Evolutionary conservation across 2,329 filamentous ascomycete species (phyloP).

Genomic region (Aureobasidium mangrovei): DNA sequence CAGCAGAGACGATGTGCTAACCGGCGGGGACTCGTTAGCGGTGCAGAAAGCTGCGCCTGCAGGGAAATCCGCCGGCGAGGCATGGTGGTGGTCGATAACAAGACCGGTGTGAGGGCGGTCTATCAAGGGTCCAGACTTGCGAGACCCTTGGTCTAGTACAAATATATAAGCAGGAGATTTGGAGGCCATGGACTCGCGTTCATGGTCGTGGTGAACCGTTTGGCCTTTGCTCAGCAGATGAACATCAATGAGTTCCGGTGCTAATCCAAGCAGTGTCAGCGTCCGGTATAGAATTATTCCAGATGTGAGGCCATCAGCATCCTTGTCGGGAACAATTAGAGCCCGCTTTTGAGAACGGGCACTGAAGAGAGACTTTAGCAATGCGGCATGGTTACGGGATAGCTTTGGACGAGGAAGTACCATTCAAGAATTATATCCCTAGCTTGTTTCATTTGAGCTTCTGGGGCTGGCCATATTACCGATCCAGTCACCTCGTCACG

Average conservation of each 20-base stretch:
- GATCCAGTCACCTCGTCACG: constrained; percentile 36
- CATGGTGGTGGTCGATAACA: constrained; percentile 58
- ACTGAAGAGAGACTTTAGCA: constrained; percentile 30
- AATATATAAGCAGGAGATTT: constrained; percentile 50
- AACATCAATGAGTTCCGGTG: constrained; percentile 43
- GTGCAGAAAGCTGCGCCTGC: constrained; percentile 47
- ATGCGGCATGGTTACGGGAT: constrained; percentile 13
- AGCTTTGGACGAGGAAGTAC: constrained; percentile 27
- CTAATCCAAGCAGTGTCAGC: constrained; percentile 49
- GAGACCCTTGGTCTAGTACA: constrained; percentile 57
- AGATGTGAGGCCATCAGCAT: constrained; percentile 57
- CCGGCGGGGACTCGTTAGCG: constrained; percentile 55
- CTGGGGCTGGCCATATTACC: constrained; percentile 54
- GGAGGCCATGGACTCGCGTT: constrained; percentile 44
- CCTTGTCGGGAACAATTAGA: constrained; percentile 59
- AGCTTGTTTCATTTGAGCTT: constrained; percentile 46
- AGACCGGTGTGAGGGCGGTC: constrained; percentile 43
- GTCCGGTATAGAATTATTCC: constrained; percentile 56
- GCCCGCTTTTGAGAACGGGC: constrained; percentile 43
- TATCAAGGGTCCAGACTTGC: constrained; percentile 46
- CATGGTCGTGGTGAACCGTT: constrained; percentile 47
- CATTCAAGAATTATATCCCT: constrained; percentile 50
- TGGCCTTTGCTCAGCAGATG: constrained; percentile 53
- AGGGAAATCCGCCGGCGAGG: constrained; percentile 50
- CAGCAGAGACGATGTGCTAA: constrained; percentile 55